Evolutionary conservation across 1,284 basidiomycete genomes (phyloP).

Genomic region (Paramarasmius palmivorus): DNA sequence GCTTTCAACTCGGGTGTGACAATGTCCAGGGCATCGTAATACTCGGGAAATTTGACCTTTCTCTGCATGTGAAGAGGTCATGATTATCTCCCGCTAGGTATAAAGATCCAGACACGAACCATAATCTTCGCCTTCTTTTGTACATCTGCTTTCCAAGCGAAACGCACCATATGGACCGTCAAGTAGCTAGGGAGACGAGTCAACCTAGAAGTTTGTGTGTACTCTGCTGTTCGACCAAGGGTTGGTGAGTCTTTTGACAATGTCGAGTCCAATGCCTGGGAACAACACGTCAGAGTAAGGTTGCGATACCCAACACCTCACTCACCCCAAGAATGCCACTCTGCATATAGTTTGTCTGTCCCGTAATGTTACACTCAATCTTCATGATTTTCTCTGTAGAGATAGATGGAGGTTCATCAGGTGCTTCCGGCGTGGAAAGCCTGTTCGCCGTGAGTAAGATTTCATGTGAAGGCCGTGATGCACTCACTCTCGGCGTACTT

Average conservation of each 20-base stretch:
- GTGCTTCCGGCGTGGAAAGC: constrained; percentile 66
- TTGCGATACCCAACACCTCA: constrained; percentile 15
- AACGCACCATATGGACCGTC: constrained; percentile 92
- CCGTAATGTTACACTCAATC: constrained; percentile 90
- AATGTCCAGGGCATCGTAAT: constrained; percentile 87
- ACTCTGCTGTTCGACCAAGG: constrained; percentile 80
- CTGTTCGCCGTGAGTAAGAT: not conserved
- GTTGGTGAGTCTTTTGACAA: constrained; percentile 86
- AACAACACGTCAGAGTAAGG: constrained; percentile 1
- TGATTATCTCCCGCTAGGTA: not conserved
- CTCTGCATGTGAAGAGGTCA: constrained; percentile 59
- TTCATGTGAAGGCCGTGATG: not conserved
- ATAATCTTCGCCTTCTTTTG: constrained; percentile 92
- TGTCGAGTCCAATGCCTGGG: constrained; percentile 79
- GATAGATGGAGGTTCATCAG: constrained; percentile 72
- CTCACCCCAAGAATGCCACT: constrained; percentile 84
- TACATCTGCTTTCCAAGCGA: constrained; percentile 94
- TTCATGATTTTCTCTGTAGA: constrained; percentile 81
- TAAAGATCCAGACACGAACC: constrained; percentile 39
- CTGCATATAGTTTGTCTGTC: constrained; percentile 87
- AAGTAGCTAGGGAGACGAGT: constrained; percentile 86
- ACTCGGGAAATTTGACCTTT: constrained; percentile 90
- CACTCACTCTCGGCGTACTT: constrained; percentile 81
- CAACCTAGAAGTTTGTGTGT: constrained; percentile 83
- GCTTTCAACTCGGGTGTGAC: constrained; percentile 78